Evolutionary conservation across 1,284 basidiomycete species (phyloP).

Genomic region (Ustilago sp.): DNA sequence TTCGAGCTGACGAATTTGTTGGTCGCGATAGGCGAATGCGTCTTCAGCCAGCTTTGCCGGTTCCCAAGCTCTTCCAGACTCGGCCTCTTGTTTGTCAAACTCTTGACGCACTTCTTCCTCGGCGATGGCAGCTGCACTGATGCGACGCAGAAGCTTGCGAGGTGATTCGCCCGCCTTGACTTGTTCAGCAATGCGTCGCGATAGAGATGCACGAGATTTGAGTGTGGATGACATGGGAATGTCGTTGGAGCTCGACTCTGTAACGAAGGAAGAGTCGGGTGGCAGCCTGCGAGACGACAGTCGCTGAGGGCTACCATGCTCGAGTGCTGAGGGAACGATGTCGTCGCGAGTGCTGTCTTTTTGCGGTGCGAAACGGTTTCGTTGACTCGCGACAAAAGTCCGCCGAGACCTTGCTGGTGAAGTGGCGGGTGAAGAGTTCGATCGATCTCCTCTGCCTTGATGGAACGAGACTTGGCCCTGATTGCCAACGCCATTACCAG

Average conservation of each 20-base stretch:
- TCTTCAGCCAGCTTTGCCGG: constrained; percentile 25
- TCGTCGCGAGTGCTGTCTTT: constrained; percentile 9
- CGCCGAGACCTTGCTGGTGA: constrained; percentile 29
- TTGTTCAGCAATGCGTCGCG: constrained; percentile 33
- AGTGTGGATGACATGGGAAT: constrained; percentile 50
- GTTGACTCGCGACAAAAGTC: background rate
- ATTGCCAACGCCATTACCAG: constrained; percentile 8
- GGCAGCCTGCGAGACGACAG: constrained; percentile 37
- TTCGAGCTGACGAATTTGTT: constrained; percentile 46
- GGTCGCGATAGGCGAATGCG: constrained; percentile 34
- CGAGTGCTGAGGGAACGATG: constrained; percentile 22
- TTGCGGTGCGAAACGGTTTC: constrained; percentile 5
- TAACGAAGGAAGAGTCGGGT: constrained; percentile 36
- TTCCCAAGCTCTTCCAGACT: constrained; percentile 8
- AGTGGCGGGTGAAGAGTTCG: background rate
- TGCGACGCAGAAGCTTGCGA: constrained; percentile 54
- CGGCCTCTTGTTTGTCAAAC: constrained; percentile 27
- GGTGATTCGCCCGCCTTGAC: constrained; percentile 45
- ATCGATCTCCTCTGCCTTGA: constrained; percentile 20
- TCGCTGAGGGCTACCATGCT: constrained; percentile 42
- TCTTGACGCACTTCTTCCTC: constrained; percentile 49
- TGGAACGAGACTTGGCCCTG: constrained; percentile 25
- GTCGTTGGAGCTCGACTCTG: constrained; percentile 35
- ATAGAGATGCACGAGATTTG: constrained; percentile 41
- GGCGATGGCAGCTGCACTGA: constrained; percentile 54